Percentiles rank a stretch among this genome's conserved stretches.
Conservation (phyloP, 768 basidiomycete species). For the Macrolepiota fuliginosa region DNA sequence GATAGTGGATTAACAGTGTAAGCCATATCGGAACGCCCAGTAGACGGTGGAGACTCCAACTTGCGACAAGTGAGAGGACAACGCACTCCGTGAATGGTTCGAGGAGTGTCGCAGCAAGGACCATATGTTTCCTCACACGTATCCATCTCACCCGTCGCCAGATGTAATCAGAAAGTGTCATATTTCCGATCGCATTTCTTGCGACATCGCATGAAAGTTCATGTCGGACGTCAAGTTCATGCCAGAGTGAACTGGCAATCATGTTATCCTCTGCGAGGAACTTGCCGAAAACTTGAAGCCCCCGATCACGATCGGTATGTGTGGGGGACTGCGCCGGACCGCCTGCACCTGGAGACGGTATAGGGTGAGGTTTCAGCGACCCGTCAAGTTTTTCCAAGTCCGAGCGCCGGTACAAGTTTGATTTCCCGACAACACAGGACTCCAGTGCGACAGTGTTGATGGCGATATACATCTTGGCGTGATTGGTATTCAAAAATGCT, state of each 20-base stretch:
- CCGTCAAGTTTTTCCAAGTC: slow-evolving; percentile 79
- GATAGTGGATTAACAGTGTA: slow-evolving; percentile 58
- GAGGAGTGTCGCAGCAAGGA: slow-evolving; percentile 75
- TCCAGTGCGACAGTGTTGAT: slow-evolving; percentile 88
- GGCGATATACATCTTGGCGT: slow-evolving; percentile 97
- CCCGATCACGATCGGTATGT: slow-evolving; percentile 25
- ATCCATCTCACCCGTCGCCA: slow-evolving; percentile 94
- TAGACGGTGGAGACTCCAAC: slow-evolving; percentile 50
- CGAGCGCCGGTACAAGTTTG: slow-evolving; percentile 88
- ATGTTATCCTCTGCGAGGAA: slow-evolving; percentile 98
- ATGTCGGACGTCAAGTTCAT: slow-evolving; percentile 86
- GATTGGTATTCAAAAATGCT: slow-evolving; percentile 94
- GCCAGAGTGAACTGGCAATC: slow-evolving; percentile 92
- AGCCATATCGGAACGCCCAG: slow-evolving; percentile 51
- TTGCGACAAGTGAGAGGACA: slow-evolving; percentile 63
- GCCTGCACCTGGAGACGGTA: slow-evolving; percentile 13
- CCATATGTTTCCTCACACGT: slow-evolving; percentile 94
- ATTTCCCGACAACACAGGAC: slow-evolving; percentile 97
- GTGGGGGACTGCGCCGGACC: background rate
- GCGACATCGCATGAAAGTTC: slow-evolving; percentile 90
- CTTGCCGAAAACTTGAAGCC: slow-evolving; percentile 78
- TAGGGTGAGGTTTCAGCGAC: slow-evolving; percentile 46
- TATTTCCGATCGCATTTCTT: slow-evolving; percentile 83
- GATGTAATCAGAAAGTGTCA: slow-evolving; percentile 83
- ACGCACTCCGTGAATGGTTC: slow-evolving; percentile 94